Evolutionary conservation across 148 eudicot species (phyloP).

Genomic region (Selenicereus undatus): DNA sequence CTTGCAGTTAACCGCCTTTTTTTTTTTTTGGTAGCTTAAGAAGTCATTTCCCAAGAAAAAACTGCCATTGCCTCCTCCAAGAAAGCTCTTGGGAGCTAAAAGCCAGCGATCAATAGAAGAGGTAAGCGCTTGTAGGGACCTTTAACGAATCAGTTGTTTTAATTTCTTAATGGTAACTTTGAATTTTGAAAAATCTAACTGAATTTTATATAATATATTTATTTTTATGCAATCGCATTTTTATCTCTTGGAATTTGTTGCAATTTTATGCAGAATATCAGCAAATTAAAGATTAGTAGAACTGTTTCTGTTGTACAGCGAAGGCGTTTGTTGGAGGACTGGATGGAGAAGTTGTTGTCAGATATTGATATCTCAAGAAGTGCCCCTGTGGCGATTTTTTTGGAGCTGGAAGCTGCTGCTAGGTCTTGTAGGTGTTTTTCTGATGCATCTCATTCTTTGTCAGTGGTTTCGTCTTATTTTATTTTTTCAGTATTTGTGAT

Average conservation of each 20-base stretch:
- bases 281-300: not conserved
- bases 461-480: not conserved
- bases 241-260: not conserved
- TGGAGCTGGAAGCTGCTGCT: slow-evolving; percentile 97
- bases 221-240: not conserved
- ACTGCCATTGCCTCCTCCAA: slow-evolving; percentile 77
- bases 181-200: not conserved
- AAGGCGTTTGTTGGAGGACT: slow-evolving; percentile 67
- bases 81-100: slow-evolving; percentile 63
- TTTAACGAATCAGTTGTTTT: no score
- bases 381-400: slow-evolving; percentile 75
- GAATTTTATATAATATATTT: not conserved
- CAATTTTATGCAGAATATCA: not conserved
- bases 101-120: slow-evolving; percentile 70
- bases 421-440: slow-evolving; percentile 68
- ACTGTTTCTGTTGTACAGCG: slow-evolving; percentile 53
- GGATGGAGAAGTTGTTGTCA: slow-evolving; percentile 76
- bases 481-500: not conserved
- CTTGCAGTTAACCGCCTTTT: not conserved
- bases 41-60: slow-evolving; percentile 58
- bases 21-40: slow-evolving; percentile 49
- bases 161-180: no score
- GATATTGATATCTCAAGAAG: slow-evolving; percentile 84
- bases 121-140: slow-evolving; percentile 32
- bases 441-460: slow-evolving; percentile 15